Percentiles rank a stretch among this genome's conserved stretches.
Conservation (phyloP, 768 basidiomycete species). For the Auricularia sp. region DNA sequence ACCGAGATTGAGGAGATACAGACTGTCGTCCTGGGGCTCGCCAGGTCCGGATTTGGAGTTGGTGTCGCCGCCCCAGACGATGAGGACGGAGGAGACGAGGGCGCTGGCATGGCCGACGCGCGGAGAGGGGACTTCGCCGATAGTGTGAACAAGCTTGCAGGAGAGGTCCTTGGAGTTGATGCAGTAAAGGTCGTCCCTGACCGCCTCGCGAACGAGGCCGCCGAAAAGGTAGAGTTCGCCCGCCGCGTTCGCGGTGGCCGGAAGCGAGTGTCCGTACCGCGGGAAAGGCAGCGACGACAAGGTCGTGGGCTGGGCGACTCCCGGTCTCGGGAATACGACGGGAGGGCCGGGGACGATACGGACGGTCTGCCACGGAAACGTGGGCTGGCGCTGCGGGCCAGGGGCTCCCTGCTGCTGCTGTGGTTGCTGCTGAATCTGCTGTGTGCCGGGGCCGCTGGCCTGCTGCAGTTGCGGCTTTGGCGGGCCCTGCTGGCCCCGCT, state of each 20-base stretch:
- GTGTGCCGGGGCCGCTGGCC: constrained; percentile 22
- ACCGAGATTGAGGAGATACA: constrained; percentile 94
- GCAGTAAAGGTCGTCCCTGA: constrained; percentile 89
- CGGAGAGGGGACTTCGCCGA: constrained; percentile 78
- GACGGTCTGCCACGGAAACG: constrained; percentile 78
- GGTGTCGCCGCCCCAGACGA: constrained; percentile 98
- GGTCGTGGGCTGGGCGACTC: constrained; percentile 48
- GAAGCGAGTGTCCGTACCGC: constrained; percentile 90
- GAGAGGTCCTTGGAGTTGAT: constrained; percentile 72
- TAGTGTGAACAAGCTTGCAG: constrained; percentile 75
- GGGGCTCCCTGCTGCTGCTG: constrained; percentile 4
- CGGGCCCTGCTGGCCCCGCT: background rate
- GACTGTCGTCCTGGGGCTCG: constrained; percentile 82
- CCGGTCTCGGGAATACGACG: constrained; percentile 51
- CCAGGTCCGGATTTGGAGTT: constrained; percentile 47
- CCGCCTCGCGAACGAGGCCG: constrained; percentile 83
- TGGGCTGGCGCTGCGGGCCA: constrained; percentile 37
- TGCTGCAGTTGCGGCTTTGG: constrained; percentile 20
- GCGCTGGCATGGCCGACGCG: constrained; percentile 97
- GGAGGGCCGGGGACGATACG: constrained; percentile 64
- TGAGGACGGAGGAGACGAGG: constrained; percentile 87
- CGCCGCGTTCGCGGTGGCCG: constrained; percentile 58
- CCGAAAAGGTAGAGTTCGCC: constrained; percentile 97
- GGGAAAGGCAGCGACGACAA: constrained; percentile 88
- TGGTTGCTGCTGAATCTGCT: constrained; percentile 5